phyloP scores from a whole-genome alignment of 2,329 filamentous ascomycete species.

The Arthrobotrys megalospora region DNA sequence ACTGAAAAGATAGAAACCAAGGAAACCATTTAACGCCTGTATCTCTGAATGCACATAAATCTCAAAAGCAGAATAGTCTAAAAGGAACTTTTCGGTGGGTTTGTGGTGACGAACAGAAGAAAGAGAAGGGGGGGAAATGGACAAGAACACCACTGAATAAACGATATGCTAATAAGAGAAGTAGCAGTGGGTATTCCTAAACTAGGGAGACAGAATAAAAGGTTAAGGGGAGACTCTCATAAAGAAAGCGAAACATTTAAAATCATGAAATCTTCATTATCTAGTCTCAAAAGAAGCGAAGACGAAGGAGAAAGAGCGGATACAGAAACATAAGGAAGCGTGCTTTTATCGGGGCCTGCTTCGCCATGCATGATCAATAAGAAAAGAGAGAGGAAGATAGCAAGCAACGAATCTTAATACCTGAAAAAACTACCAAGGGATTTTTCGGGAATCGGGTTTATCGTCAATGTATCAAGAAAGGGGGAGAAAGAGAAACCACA shows the following conservation, averaged over 20 bases:
- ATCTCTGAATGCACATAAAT: conserved; percentile 59
- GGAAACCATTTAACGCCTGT: conserved; percentile 55
- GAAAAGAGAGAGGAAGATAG: conserved; percentile 34
- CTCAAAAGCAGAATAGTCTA: conserved; percentile 53
- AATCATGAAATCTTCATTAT: conserved; percentile 60
- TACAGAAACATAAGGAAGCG: conserved; percentile 53
- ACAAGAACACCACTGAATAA: conserved; percentile 56
- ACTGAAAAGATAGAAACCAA: conserved; percentile 15
- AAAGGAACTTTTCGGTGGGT: conserved; percentile 53
- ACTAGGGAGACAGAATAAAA: conserved; percentile 43
- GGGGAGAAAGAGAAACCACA: conserved; percentile 9
- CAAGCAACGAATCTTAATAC: conserved; percentile 29
- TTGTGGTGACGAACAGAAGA: conserved; percentile 32
- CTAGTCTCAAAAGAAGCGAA: conserved; percentile 52
- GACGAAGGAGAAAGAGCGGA: conserved; percentile 34
- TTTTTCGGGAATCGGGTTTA: conserved; percentile 13
- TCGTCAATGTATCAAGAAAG: conserved; percentile 31
- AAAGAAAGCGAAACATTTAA: conserved; percentile 28
- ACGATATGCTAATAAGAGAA: conserved; percentile 57
- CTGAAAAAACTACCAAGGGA: conserved; percentile 11
- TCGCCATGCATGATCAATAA: conserved; percentile 50
- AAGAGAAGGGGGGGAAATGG: neutral
- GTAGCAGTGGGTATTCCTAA: conserved; percentile 58
- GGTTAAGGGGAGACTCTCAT: conserved; percentile 41
- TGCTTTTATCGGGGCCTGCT: conserved; percentile 37